A percentile compares a stretch with the other conserved stretches of the same genome.
These are phyloP conservation scores for Calonectria pteridis DNA, from an alignment of 2,329 filamentous ascomycete genomes.

Conservation along the genomic window DNA sequence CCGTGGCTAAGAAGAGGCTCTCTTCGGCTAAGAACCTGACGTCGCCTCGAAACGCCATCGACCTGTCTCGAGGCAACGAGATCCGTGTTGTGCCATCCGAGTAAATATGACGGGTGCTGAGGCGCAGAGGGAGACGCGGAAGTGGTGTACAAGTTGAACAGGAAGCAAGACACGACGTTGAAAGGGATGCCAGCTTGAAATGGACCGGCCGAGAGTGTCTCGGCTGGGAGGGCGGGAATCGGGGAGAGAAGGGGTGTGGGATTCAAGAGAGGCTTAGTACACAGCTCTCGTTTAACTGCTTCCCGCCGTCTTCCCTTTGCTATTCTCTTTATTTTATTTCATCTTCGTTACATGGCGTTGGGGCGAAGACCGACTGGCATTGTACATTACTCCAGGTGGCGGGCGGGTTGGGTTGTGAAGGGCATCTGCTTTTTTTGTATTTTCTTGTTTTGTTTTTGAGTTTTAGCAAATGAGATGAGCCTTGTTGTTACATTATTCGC, in stretches of 20 bases:
- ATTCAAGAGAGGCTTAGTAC: not conserved
- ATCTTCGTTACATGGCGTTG: constrained; percentile 18
- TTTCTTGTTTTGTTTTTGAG: constrained; percentile 11
- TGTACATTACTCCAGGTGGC: constrained; percentile 26
- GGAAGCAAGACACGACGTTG: not conserved
- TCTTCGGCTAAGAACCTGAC: constrained; percentile 20
- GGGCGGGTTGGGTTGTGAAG: constrained; percentile 10
- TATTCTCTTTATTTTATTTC: constrained; percentile 7
- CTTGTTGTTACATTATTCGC: constrained; percentile 5
- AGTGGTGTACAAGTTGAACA: not conserved
- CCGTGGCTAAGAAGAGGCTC: constrained; percentile 12
- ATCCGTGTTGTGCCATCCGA: constrained; percentile 36
- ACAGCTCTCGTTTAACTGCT: not conserved
- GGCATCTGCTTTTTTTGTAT: constrained; percentile 9
- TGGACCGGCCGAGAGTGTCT: not conserved
- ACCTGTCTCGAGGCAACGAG: constrained; percentile 35
- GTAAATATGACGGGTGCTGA: not conserved
- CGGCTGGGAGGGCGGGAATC: not conserved
- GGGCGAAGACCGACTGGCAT: constrained; percentile 25
- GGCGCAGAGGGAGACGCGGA: constrained; percentile 12
- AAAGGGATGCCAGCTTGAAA: constrained; percentile 4
- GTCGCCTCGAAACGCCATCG: constrained; percentile 37
- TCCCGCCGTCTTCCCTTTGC: not conserved
- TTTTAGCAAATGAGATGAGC: constrained; percentile 27
- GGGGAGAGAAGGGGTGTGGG: not conserved